Evolutionary conservation across 1,139 yeast genomes (phyloP), one percentile per base, ranked within the genome.

Genomic region (Hemisphaericaspora xylanilytica): DNA sequence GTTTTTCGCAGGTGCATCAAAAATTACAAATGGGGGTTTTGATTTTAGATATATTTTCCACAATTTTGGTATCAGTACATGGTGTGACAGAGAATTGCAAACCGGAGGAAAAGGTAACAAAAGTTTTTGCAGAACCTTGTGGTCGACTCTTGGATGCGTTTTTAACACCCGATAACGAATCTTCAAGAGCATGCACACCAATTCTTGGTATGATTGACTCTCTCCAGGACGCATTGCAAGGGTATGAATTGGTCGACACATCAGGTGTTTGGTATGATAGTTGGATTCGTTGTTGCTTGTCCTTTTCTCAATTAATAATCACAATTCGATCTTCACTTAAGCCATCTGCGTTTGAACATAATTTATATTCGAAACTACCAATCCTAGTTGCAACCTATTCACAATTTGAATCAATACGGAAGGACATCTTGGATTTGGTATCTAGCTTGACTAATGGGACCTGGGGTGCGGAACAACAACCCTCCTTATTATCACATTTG

Each of bases 401-500:
- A 4, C 66, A 67, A 18, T 65, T 72, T 33, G 69, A 70, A 10
- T 52, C 63, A 0, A 64, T 81, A 38, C 75, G 87, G 44, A 62
- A 65, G 25, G 66, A 67, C 13, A 68, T 86, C 1, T 61, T 87
- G 29, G 75, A 74, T 33, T 60, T 88, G 28, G 63, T 89, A 28
- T 75, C 85, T 3, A 68, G 80, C 3, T 61, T 89, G 34, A 80
- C 88, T 1, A 69, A 70, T 24, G 85, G 82, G 0, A 62, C 67
- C 9, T 82, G 92, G 85, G 67, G 69, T 3, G 63, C 65, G 6
- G 61, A 55, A 10, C 73, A 74, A 18, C 77, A 80, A 28, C 95
- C 96, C 3, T 87, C 96, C 1, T 64, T 92, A 39, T 66, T 90
- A 31, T 86, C 97, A 0, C 89, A 87, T 56, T 63, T 90, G 38